A percentile compares a stretch with the other conserved stretches of the same genome.
Conservation (phyloP, 2,329 filamentous ascomycete species). For the Talaromyces sp. region DNA sequence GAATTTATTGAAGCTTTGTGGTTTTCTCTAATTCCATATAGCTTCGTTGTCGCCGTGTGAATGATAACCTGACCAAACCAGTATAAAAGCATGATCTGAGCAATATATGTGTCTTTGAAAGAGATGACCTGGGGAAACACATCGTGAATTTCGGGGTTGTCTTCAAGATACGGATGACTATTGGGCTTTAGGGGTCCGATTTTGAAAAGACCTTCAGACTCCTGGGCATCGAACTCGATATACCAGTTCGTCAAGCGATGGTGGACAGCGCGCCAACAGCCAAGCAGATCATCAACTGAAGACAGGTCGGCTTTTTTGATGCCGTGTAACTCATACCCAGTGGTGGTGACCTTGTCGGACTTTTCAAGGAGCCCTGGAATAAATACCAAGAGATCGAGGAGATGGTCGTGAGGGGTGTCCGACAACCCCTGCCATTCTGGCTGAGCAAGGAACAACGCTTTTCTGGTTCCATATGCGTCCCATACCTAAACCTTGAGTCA, state of each 20-base stretch:
- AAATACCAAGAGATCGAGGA: slow-evolving; percentile 6
- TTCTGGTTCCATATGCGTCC: slow-evolving; percentile 9
- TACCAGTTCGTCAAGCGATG: slow-evolving; percentile 7
- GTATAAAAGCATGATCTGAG: slow-evolving; percentile 10
- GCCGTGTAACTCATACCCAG: neutral
- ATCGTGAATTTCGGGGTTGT: neutral
- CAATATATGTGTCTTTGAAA: slow-evolving; percentile 8
- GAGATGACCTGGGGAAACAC: slow-evolving; percentile 9
- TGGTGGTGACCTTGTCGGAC: neutral
- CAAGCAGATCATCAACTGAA: slow-evolving; percentile 2
- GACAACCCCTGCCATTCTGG: slow-evolving; percentile 9
- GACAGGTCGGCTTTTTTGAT: neutral
- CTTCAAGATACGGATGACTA: slow-evolving; percentile 7
- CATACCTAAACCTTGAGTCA: neutral
- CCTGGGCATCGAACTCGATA: slow-evolving; percentile 2
- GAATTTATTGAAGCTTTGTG: neutral
- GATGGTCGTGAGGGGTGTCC: slow-evolving; percentile 6
- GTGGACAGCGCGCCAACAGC: slow-evolving; percentile 5
- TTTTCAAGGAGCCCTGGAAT: slow-evolving; percentile 7
- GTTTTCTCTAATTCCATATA: slow-evolving; percentile 3
- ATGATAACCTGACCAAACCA: slow-evolving; percentile 10
- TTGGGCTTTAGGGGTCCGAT: neutral
- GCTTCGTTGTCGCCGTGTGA: slow-evolving; percentile 1
- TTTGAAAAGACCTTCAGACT: slow-evolving; percentile 2
- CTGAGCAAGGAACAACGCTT: slow-evolving; percentile 3